Base-by-base conservation (phyloP, 805 yeast genomes). In the Peterozyma xylosa region DNA sequence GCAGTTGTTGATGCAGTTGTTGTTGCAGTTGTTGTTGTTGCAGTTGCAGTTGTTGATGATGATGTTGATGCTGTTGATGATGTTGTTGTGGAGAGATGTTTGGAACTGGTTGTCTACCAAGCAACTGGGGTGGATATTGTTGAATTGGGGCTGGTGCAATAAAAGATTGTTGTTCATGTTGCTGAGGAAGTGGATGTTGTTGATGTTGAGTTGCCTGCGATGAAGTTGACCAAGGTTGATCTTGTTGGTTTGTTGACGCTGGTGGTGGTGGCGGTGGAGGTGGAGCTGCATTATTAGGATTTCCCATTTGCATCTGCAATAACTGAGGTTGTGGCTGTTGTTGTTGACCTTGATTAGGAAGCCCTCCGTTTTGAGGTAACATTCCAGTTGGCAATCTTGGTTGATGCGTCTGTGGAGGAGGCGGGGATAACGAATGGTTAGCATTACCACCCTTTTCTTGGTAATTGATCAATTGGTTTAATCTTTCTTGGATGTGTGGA, bases 401-500 rank as follows among this genome's bases (percentile, higher is more conserved):
- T 62, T 82, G 82, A 60, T 79, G 76, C 51, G 88, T 83, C n/a
- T 85, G 85, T 10, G 85, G 84, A 41, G 78, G 80, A 3, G 79
- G 78, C 17, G 79, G 74, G 45, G 64, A 39, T 52, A 68, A 60
- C 49, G 70, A 61, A 43, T 64, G 66, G 45, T 78, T 76, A 30
- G 74, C 72, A n/a, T 45, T 41, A 48, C 80, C 79, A 42, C 86
- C 85, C 51, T 80, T 83, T 53, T 79, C 78, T 64, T 80, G 82
- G 62, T 78, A 78, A 57, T 80, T 78, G 43, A 81, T 78, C 57
- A 93, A 71, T 54, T 89, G 95, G 51, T 89, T 93, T 53, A 93
- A 74, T 53, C 99, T 78, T 39, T 91, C 90, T 67, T 88, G 89
- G 57, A 93, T 93, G 63, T 90, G 97, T 41, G 93, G 87, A 60